Evolutionary conservation across 176 grass and related monocot species (phyloP).

Genomic region (bread wheat (Triticum aestivum)): DNA sequence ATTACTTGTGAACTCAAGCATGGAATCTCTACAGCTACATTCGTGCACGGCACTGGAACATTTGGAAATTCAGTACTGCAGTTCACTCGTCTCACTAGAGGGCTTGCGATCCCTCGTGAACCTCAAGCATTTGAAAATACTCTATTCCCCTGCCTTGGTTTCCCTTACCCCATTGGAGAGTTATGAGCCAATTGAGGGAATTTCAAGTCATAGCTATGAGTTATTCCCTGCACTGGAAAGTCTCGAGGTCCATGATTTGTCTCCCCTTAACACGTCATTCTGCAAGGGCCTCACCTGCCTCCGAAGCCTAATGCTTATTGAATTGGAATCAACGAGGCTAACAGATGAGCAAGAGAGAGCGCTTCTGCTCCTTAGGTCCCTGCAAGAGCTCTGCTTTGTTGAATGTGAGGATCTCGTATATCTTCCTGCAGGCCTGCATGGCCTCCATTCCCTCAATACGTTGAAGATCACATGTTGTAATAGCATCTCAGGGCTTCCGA

Average conservation of each 20-base stretch:
- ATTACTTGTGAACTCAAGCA: rapidly evolving
- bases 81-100: too few relatives aligned
- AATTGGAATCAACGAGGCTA: neutral
- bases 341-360: conserved; percentile 32
- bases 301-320: neutral
- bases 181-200: too few relatives aligned
- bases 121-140: neutral
- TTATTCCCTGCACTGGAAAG: too few relatives aligned
- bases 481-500: neutral
- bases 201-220: too few relatives aligned
- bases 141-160: too few relatives aligned
- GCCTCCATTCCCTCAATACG: conserved; percentile 11
- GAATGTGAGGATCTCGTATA: neutral
- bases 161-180: too few relatives aligned
- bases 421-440: neutral
- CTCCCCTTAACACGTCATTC: neutral
- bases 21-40: too few relatives aligned
- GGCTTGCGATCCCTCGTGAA: too few relatives aligned
- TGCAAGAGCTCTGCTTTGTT: neutral
- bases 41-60: too few relatives aligned
- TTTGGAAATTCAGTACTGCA: rapidly evolving
- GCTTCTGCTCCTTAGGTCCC: conserved; percentile 18
- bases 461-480: neutral
- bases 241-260: neutral
- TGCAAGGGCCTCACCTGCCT: conserved; percentile 20